Base-by-base conservation (phyloP, 2,329 filamentous ascomycete species). In the Hypoxylon sp. region DNA sequence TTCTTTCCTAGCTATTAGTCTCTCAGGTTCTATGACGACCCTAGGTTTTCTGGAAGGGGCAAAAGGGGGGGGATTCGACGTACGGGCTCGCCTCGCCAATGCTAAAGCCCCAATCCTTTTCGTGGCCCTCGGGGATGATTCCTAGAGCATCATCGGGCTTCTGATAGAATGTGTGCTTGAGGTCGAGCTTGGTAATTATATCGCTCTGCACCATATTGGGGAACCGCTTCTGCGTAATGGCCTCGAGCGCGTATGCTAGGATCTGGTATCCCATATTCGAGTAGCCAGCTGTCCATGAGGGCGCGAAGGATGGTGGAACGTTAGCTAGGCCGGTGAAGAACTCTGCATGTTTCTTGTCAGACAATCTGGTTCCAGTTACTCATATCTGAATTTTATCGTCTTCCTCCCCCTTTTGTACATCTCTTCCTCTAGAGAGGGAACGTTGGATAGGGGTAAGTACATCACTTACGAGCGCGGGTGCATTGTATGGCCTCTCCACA, bases 41-140 rank as follows among this genome's bases (percentile, higher is more conserved):
- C 2, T 19, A 11, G 11, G 9, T 21, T 21, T 11, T n/a, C 7
- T 43, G 21, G 25, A n/a, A 9, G 6, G 2, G 6, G 9, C 5
- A 13, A 23, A 48, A 43, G 34, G 11, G 9, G n/a, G 32, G 25
- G 19, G 14, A 30, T 3, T 30, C 28, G 28, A 75, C 80, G 73
- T 73, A 83, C 81, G 81, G 80, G 38, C 73, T 77, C 17, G 80
- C 78, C 6, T 82, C 80, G 0, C 80, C 81, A 0, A 82, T 64
- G 21, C 78, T 76, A 36, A 75, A 78, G 10, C 75, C 67, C 80
- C 82, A 83, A 0, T 61, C 70, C 0, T 51, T 30, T 13, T 73
- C 57, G 3, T 65, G 60, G 3, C 65, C 70, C 1, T 66, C 64
- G 1, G 73, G 72, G 9, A 77, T 72, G 5, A 77, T 64, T 11